phyloP scores from a whole-genome alignment of 148 eudicot species.

The Diospyros lotus region DNA sequence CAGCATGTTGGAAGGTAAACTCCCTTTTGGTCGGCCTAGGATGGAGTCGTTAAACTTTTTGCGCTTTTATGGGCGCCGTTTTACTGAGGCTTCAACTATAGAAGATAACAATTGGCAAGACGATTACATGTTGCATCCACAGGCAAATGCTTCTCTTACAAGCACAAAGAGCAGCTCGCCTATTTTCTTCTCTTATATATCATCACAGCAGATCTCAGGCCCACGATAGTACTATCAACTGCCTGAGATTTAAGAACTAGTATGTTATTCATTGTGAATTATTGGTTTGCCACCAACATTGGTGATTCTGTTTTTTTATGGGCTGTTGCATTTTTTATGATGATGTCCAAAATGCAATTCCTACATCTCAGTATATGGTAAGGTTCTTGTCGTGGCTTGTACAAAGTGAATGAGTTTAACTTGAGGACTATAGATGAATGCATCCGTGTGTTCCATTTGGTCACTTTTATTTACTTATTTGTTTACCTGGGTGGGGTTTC shows the following conservation, averaged over 20 bases:
- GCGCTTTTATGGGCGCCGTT: conserved; percentile 66
- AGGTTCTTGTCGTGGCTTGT: background rate
- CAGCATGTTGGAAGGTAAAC: conserved; percentile 59
- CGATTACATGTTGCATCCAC: conserved; percentile 17
- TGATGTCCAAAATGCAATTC: background rate
- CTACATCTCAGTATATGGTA: background rate
- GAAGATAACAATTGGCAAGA: conserved; percentile 28
- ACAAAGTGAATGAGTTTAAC: background rate
- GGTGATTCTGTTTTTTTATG: background rate
- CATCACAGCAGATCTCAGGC: conserved; percentile 64
- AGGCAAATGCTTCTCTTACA: conserved; percentile 16
- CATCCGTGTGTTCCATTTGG: background rate
- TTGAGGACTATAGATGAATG: background rate
- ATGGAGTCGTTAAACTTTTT: conserved; percentile 55
- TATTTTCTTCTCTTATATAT: conserved; percentile 31
- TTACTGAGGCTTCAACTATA: conserved; percentile 45
- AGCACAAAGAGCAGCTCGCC: conserved; percentile 20
- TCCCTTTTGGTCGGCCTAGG: conserved; percentile 43
- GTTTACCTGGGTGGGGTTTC: background rate
- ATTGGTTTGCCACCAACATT: background rate
- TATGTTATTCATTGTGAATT: background rate
- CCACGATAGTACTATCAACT: conserved; percentile 40
- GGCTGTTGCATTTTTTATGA: background rate
- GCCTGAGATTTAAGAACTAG: background rate
- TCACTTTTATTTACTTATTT: background rate